phyloP scores from a whole-genome alignment of 768 basidiomycete genomes.

The Solioccasus polychromus region DNA sequence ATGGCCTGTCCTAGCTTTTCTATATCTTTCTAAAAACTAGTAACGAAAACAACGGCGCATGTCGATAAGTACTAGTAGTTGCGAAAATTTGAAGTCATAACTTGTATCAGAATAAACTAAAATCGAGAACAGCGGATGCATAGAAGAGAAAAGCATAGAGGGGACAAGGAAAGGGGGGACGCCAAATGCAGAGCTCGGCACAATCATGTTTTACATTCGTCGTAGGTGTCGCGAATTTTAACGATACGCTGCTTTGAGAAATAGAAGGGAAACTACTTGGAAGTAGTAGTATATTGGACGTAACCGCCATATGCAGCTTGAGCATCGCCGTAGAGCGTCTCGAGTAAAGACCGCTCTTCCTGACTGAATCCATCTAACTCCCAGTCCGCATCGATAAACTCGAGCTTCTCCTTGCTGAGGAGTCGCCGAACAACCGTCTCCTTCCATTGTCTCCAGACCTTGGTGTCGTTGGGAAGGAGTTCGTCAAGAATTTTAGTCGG shows the following conservation, averaged over 20 bases:
- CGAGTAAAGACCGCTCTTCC: conserved; percentile 19
- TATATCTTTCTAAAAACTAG: too few species aligned
- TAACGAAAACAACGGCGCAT: not conserved
- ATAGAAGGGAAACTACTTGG: conserved; percentile 2
- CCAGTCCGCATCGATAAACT: conserved; percentile 23
- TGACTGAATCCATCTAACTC: conserved; percentile 13
- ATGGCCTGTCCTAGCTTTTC: too few species aligned
- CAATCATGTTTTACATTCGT: not conserved
- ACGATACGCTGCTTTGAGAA: not conserved
- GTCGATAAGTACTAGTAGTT: too few species aligned
- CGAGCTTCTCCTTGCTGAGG: conserved; percentile 17
- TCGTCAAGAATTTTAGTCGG: conserved; percentile 19
- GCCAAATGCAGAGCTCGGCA: not conserved
- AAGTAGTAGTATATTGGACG: conserved; percentile 1
- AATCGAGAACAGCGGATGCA: too few species aligned
- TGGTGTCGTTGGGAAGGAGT: conserved; percentile 29
- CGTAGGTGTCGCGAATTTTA: not conserved
- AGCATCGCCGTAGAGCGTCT: conserved; percentile 24
- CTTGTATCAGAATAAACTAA: too few species aligned
- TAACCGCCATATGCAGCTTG: conserved; percentile 28
- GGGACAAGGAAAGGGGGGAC: too few species aligned
- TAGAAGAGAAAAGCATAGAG: too few species aligned
- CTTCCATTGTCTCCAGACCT: conserved; percentile 29
- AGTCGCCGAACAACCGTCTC: conserved; percentile 16
- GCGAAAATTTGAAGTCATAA: not conserved